Evolutionary conservation across 1,139 yeast genomes (phyloP).

Genomic region (Debaryomyces sp.): DNA sequence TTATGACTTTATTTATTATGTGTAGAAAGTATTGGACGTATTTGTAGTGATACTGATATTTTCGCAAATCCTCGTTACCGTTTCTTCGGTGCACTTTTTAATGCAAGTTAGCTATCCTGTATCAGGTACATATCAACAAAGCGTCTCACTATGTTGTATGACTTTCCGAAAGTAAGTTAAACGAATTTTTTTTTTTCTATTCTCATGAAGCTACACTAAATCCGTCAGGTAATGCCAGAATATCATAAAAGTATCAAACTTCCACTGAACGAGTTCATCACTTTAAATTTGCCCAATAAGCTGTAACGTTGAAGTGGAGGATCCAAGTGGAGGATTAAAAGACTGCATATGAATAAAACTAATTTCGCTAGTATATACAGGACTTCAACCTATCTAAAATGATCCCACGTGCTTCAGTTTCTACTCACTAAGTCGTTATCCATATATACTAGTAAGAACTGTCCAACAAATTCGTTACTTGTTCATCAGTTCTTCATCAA

Average conservation of each 20-base stretch:
- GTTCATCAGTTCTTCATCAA: slow-evolving; percentile 7
- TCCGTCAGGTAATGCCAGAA: no score
- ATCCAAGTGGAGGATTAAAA: not conserved
- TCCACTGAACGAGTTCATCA: no score
- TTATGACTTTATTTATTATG: not conserved
- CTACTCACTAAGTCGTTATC: not conserved
- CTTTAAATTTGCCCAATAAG: not conserved
- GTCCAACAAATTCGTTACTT: not conserved
- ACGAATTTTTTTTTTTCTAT: no score
- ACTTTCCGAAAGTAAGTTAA: no score
- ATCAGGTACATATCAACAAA: no score
- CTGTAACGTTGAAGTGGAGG: not conserved
- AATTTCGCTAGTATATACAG: not conserved
- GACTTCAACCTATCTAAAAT: not conserved
- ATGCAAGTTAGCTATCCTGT: no score
- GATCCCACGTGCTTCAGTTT: slow-evolving; percentile 6
- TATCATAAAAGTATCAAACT: no score
- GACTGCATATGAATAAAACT: not conserved
- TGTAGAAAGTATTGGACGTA: not conserved
- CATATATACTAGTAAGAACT: not conserved
- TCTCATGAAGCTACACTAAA: no score
- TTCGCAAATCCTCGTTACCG: not conserved
- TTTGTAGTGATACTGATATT: no score
- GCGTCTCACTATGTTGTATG: no score
- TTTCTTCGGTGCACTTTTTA: not conserved